Evolutionary conservation across 768 basidiomycete species (phyloP), one percentile per base, ranked within the genome.

Genomic region (Boletus coccyginus): DNA sequence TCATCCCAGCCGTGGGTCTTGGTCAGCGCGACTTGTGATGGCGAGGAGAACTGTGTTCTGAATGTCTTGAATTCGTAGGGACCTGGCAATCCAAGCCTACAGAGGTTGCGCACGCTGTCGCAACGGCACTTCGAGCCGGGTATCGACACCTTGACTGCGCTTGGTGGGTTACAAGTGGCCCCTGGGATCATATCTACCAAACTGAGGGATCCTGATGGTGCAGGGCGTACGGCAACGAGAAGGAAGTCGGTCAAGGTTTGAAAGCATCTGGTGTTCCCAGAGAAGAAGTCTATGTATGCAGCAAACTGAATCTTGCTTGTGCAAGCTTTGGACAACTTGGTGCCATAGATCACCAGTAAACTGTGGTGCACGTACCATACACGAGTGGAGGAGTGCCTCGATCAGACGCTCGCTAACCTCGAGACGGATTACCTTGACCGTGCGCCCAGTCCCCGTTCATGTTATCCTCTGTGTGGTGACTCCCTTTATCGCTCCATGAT

Each of bases 391-490:
- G 82, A 86, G 60, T 79, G 82, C 54, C 79, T 95, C 13, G 83
- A 93, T 67, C 78, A 86, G 65, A 86, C 89, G 16, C 83, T 95
- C 14, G 78, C 82, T 24, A 84, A 85, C 64, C 83, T 96, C 33
- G 91, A 87, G n/a, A 82, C 81, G 33, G 86, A 92, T 74, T 94
- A 94, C 72, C 80, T 95, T 27, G 93, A 95, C 57, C 75, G 88
- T 86, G 64, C 69, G 80, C 75, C 59, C n/a, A 33, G 16, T n/a
- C 19, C 7, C 19, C 27, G n/a, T 24, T 45, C 3, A 12, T 41
- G 21, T 17, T 48, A 2, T 35, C 64, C 1, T 35, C 44, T 10
- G 14, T 17, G 13, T 49, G 32, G 16, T 50, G 40, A 57, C 12
- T 0, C 7, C 7, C 10, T 41, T 39, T 9, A 39, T 17, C 10